Evolutionary conservation across 2,329 filamentous ascomycete species (phyloP), one percentile per base, ranked within the genome.

Genomic region (Dothistroma pini): DNA sequence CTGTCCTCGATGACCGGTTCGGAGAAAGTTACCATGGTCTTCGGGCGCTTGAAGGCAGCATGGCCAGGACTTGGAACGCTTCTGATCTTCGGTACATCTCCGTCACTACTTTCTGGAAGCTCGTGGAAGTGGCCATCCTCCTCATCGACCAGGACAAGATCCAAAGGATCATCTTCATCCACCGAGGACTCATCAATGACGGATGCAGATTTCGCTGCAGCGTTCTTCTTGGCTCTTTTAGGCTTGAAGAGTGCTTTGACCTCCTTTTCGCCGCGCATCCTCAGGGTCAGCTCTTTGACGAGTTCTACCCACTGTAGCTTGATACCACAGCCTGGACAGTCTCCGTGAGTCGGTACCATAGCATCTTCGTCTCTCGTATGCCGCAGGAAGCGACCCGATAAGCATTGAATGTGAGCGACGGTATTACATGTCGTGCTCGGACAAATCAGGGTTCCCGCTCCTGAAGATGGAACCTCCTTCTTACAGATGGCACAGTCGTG

Each of bases 281-380:
- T 83, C 54, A 96, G 76, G 55, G 84, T 95, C 68, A 96, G 76
- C 72, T 96, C 93, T 71, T 87, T 93, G 78, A 96, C 89, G 77
- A 97, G 84, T 53, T 89, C 84, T 0, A 81, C 80, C 93, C 93
- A 97, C 55, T 80, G 74, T 1, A 92, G 76, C 4, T 79, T 75
- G 0, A 79, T 79, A 0, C 80, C 76, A 71, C 93, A 97, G 21
- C 77, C 77, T 0, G 91, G 91, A 76, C 93, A 97, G 1, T 69
- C 75, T 2, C 91, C 92, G 35, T 80, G 72, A 1, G 84, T 79
- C 0, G 93, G 93, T 7, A 70, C 54, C 12, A 68, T 19, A 0
- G 62, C 64, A n/a, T 72, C 73, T 16, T 74, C 68, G 22, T 70
- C 66, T 29, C 32, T 68, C 35, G 78, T 73, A 2, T 78, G 75